Evolutionary conservation across 2,329 filamentous ascomycete species (phyloP), one percentile per base, ranked within the genome.

Genomic region (Tolypocladium inflatum): DNA sequence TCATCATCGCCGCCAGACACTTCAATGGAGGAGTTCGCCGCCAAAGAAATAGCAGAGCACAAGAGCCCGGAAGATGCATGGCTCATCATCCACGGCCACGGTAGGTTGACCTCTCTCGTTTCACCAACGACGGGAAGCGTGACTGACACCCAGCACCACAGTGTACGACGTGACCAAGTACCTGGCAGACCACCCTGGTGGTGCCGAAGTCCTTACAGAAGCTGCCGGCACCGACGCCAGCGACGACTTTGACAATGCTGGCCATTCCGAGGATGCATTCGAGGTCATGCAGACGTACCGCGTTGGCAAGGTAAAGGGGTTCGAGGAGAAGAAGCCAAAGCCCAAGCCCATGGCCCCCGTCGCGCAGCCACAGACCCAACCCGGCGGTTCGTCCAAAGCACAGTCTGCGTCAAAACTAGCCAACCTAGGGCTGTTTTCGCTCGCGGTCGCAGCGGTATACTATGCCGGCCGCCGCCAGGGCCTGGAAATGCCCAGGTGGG

Each of bases 211-310:
- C 60, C 78, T 94, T 45, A 78, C 90, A 59, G 90, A 93, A 62
- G 86, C 90, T 35, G 89, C 81, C 64, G 90, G 90, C 58, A 85
- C 86, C 64, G 89, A 94, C 73, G 86, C 87, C 54, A 90, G 87
- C 50, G 86, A 90, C 69, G 87, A 85, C 48, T 94, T 92, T 67
- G 89, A 94, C 74, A 88, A 92, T 67, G 89, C 90, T 42, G 90
- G 90, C 51, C 90, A 95, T 77, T 91, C 87, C 53, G 88, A 90
- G 30, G 78, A 80, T 57, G 77, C 77, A 3, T 70, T 66, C 55
- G 76, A 77, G 43, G 73, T 77, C 53, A 73, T 79, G 70, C 68
- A 67, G 2, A 59, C 66, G 15, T 76, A 69, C 56, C 62, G 62
- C 45, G 54, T 79, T 39, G 77, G 76, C 21, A 70, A 67, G 37